These are phyloP conservation scores for Fusarium domesticum DNA, from an alignment of 2,329 filamentous ascomycete genomes.

Conservation along the genomic window DNA sequence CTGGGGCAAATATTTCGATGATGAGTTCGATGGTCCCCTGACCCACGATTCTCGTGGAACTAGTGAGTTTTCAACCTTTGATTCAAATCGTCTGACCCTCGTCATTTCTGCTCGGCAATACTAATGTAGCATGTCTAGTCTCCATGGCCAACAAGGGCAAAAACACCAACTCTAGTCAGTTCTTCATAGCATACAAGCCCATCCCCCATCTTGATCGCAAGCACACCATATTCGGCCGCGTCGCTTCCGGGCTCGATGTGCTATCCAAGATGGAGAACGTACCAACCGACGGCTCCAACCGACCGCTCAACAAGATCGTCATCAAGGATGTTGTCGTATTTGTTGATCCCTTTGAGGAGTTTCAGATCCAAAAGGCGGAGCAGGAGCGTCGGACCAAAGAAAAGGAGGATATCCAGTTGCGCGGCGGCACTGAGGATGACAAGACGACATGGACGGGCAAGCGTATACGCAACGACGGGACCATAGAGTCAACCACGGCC, in stretches of 20 bases:
- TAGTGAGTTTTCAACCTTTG: slow-evolving; percentile 30
- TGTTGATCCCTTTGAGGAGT: slow-evolving; percentile 94
- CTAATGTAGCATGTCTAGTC: slow-evolving; percentile 25
- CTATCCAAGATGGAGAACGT: slow-evolving; percentile 74
- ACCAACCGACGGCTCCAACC: slow-evolving; percentile 70
- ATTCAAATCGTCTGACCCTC: slow-evolving; percentile 35
- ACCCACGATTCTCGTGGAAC: slow-evolving; percentile 80
- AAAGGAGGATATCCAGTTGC: slow-evolving; percentile 58
- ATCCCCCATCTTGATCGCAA: slow-evolving; percentile 87
- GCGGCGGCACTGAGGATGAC: slow-evolving; percentile 80
- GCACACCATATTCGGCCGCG: slow-evolving; percentile 91
- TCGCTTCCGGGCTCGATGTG: slow-evolving; percentile 72
- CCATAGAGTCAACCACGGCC: slow-evolving; percentile 44
- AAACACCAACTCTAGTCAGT: slow-evolving; percentile 94
- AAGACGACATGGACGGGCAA: slow-evolving; percentile 96
- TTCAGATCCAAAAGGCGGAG: slow-evolving; percentile 69
- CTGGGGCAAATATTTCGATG: slow-evolving; percentile 91
- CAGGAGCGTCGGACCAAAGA: slow-evolving; percentile 56
- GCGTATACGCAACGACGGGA: slow-evolving; percentile 68
- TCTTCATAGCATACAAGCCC: slow-evolving; percentile 86
- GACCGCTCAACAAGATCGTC: slow-evolving; percentile 72
- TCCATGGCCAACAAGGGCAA: slow-evolving; percentile 99
- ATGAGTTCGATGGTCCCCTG: slow-evolving; percentile 87
- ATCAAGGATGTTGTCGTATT: slow-evolving; percentile 84
- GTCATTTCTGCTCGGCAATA: not conserved